A percentile compares a stretch with the other conserved stretches of the same genome.
These are phyloP conservation scores for Acacia confusa DNA, from an alignment of 306 rosid species.

Conservation along the genomic window DNA sequence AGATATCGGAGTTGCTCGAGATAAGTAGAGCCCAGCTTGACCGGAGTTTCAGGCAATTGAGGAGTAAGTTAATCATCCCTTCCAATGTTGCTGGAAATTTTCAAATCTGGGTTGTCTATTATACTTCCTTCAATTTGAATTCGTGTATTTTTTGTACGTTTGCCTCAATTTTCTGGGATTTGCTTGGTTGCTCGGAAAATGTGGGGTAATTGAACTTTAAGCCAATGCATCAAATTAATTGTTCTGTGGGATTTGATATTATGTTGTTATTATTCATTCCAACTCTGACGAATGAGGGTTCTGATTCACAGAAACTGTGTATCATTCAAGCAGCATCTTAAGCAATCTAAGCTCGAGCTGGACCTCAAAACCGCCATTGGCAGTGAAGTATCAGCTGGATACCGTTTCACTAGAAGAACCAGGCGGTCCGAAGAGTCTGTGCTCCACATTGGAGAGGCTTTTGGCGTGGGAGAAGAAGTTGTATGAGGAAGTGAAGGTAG, in stretches of 20 bases:
- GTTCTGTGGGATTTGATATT: neutral
- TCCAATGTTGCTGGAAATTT: neutral
- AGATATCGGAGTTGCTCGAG: slow-evolving; percentile 84
- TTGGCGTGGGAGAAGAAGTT: slow-evolving; percentile 99
- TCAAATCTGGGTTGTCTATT: neutral
- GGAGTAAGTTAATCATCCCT: slow-evolving; percentile 46
- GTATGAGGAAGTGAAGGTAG: slow-evolving; percentile 86
- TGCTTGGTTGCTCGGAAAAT: slow-evolving; percentile 5
- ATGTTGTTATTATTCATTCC: neutral
- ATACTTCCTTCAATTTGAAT: neutral
- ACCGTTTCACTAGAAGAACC: slow-evolving; percentile 56
- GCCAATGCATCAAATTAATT: neutral
- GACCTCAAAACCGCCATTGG: slow-evolving; percentile 95
- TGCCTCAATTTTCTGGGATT: neutral
- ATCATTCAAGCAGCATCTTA: slow-evolving; percentile 84
- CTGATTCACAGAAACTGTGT: slow-evolving; percentile 78
- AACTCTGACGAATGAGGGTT: neutral
- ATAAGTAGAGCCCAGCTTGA: slow-evolving; percentile 82
- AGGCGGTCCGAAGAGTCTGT: slow-evolving; percentile 75
- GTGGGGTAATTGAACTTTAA: slow-evolving; percentile 6
- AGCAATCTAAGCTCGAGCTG: slow-evolving; percentile 94
- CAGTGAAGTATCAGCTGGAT: slow-evolving; percentile 83
- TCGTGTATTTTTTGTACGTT: neutral
- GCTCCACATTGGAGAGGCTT: slow-evolving; percentile 86
- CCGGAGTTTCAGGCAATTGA: slow-evolving; percentile 84